A percentile compares a stretch with the other conserved stretches of the same genome.
Evolutionary conservation across 139 green algal species (phyloP).

Genomic region (Chlorella ohadii): DNA sequence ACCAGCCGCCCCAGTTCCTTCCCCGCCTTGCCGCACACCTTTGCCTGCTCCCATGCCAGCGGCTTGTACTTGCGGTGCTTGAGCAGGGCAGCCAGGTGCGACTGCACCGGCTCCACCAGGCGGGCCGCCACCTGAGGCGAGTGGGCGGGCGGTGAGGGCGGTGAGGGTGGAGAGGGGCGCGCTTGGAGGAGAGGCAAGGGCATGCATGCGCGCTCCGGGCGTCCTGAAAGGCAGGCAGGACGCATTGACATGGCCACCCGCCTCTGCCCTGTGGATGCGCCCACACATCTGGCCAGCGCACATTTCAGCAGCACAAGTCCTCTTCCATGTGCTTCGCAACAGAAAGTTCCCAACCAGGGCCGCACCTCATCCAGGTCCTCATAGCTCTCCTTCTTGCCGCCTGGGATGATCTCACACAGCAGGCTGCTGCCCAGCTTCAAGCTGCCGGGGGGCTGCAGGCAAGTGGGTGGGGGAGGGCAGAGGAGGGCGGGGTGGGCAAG

Average conservation of each 20-base stretch:
- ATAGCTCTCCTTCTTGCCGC: constrained; percentile 52
- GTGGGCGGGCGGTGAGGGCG: neutral
- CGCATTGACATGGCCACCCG: too few relatives aligned
- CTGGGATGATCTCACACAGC: neutral
- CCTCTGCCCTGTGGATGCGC: too few relatives aligned
- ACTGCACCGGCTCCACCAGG: constrained; percentile 68
- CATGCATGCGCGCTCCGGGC: too few relatives aligned
- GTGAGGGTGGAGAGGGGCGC: neutral
- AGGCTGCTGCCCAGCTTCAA: constrained; percentile 32
- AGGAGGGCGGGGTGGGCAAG: neutral
- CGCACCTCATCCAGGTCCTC: constrained; percentile 83
- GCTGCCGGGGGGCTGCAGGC: neutral
- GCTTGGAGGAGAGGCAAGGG: too few relatives aligned
- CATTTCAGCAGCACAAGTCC: too few relatives aligned
- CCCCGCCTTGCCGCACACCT: constrained; percentile 6
- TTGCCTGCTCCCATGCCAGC: constrained; percentile 20
- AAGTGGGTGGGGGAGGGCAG: neutral
- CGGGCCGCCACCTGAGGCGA: constrained; percentile 49
- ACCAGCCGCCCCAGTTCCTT: too few relatives aligned
- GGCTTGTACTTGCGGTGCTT: constrained; percentile 65
- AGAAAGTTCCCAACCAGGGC: too few relatives aligned
- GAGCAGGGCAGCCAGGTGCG: constrained; percentile 39
- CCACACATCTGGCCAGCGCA: too few relatives aligned
- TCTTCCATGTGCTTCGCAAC: too few relatives aligned
- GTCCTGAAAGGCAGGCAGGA: too few relatives aligned